Conservation (phyloP, 78 protist species). For the Monosiga brevicollis region DNA sequence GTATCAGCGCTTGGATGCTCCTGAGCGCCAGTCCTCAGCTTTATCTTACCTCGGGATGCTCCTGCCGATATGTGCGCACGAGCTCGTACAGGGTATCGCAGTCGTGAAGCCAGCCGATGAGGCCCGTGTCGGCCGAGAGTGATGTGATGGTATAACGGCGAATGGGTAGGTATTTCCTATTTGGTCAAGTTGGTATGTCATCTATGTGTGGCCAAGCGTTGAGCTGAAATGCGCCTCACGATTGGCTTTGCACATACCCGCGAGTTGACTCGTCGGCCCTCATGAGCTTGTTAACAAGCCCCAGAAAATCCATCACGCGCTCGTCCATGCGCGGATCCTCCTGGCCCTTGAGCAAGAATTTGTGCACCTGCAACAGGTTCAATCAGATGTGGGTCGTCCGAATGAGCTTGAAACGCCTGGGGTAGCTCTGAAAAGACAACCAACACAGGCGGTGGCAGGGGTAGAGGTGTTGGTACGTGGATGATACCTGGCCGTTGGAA, state of each 20-base stretch:
- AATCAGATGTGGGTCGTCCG: no score
- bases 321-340: conserved; percentile 75
- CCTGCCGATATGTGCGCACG: conserved; percentile 32
- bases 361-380: conserved; percentile 23
- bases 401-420: no score
- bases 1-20: no score
- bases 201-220: no score
- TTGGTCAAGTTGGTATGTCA: no score
- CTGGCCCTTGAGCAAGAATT: conserved; percentile 78
- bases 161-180: conserved; percentile 20
- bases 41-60: no score
- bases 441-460: no score
- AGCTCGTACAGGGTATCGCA: conserved; percentile 65
- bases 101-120: conserved; percentile 71
- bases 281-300: conserved; percentile 76
- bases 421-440: no score
- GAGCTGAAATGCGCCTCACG: no score
- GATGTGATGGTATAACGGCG: conserved; percentile 59
- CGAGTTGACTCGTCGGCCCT: not conserved
- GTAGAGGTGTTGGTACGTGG: no score
- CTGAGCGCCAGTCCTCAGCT: no score
- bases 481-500: conserved; percentile 56
- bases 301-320: conserved; percentile 68
- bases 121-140: conserved; percentile 71
- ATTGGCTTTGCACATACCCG: no score